phyloP scores from a whole-genome alignment of 148 eudicot genomes.

The Dianthus caryophyllus region DNA sequence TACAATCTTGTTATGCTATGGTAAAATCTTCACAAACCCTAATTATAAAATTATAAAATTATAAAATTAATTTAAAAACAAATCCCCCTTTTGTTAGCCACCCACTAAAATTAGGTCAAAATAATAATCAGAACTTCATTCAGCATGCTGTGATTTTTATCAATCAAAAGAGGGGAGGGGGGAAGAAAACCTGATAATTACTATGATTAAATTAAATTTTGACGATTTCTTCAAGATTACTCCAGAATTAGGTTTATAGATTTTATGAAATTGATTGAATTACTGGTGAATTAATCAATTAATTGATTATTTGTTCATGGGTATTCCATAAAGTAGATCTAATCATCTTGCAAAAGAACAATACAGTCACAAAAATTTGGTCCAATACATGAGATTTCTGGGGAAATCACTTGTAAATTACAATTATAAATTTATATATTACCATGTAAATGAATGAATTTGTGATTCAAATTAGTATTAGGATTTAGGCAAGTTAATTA shows the following conservation, averaged over 20 bases:
- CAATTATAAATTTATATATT: background rate
- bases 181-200: slow-evolving; percentile 8
- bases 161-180: background rate
- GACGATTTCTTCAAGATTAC: background rate
- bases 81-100: slow-evolving; percentile 7
- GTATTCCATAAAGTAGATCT: slow-evolving; percentile 2
- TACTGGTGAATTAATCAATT: too few relatives aligned
- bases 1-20: background rate
- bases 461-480: too few relatives aligned
- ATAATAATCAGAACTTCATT: background rate
- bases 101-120: slow-evolving; percentile 15
- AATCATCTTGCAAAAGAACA: background rate
- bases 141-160: background rate
- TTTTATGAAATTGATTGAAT: too few relatives aligned
- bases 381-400: slow-evolving; percentile 9
- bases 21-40: slow-evolving; percentile 24
- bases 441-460: too few relatives aligned
- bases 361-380: background rate
- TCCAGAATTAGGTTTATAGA: background rate
- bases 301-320: background rate
- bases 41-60: background rate
- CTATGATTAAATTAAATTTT: slow-evolving; percentile 8
- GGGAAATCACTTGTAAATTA: background rate
- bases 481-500: too few relatives aligned
- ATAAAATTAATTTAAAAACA: background rate